Base-by-base conservation (phyloP, 805 yeast genomes). In the Saccharomycopsis guyanensis region DNA sequence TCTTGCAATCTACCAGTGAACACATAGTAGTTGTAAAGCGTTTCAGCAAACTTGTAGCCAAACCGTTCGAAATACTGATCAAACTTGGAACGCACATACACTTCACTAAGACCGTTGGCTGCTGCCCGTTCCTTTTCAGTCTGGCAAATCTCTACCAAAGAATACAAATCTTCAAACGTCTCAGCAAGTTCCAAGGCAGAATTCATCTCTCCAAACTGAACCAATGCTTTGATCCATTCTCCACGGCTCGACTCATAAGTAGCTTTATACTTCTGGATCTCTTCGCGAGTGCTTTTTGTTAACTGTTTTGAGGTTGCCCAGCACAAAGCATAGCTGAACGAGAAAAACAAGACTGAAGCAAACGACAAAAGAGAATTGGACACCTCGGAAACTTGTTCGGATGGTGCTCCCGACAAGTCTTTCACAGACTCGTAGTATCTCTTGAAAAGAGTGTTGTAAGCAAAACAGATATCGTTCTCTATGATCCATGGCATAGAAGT, bases 41-140 rank as follows among this genome's bases (percentile, higher is more conserved):
- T 71, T 3, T 68, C 57, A 0, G 94, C 94, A 68, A 88, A 88
- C 2, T 62, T 68, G 56, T 80, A 82, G 1, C 82, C 86, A 61
- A 75, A 85, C 42, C 69, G 69, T 13, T 72, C 71, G 57, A 86
- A 78, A 58, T 74, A 83, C 29, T 65, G 62, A 18, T 65, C 68
- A 53, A 78, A 76, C 19, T 19, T 20, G 19, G 40, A 18, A 16
- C 66, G 49, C 37, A 54, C 20, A 1, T 47, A 37, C 2, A 53
- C 46, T n/a, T 25, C 49, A 13, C 53, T 53, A 6, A 56, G 22
- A 4, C 56, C 60, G 18, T 53, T 55, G 13, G 46, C 46, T 6
- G 32, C 6, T 7, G 55, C 51, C 19, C 43, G 42, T 32, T 58
- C 66, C 53, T 75, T 65, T 43, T 67, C 69, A 33, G 66, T 66